Evolutionary conservation across 257 asterid species (phyloP).

Genomic region (Petunia secreta): DNA sequence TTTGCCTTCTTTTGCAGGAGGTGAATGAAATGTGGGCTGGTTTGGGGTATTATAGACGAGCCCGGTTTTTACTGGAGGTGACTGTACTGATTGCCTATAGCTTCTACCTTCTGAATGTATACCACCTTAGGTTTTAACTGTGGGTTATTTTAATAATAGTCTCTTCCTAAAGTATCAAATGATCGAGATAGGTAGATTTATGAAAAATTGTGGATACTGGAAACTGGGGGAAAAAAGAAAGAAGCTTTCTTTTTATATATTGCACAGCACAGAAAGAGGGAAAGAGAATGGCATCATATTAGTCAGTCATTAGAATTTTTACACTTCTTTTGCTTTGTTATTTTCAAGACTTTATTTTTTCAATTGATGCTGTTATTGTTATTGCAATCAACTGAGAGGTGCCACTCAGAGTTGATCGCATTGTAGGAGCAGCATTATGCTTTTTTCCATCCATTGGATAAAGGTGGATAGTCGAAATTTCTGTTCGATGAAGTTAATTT

Average conservation of each 20-base stretch:
- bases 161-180: no score
- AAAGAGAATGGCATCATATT: no score
- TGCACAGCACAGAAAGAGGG: no score
- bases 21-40: slow-evolving; percentile 99
- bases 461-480: neutral
- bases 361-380: neutral
- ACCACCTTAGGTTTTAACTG: neutral
- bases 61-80: slow-evolving; percentile 86
- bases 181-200: no score
- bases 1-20: slow-evolving; percentile 57
- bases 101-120: neutral
- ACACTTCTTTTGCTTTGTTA: neutral
- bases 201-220: no score
- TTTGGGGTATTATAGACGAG: slow-evolving; percentile 89
- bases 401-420: neutral
- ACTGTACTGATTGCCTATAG: slow-evolving; percentile 18
- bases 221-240: no score
- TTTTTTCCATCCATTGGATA: neutral
- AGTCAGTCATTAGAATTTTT: neutral
- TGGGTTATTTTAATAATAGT: neutral
- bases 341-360: neutral
- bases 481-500: neutral
- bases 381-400: neutral
- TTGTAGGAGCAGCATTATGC: slow-evolving; percentile 13
- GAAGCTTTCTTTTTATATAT: no score